Evolutionary conservation across 768 basidiomycete genomes (phyloP), one percentile per base, ranked within the genome.

Genomic region (Phanerochaete carnosa): DNA sequence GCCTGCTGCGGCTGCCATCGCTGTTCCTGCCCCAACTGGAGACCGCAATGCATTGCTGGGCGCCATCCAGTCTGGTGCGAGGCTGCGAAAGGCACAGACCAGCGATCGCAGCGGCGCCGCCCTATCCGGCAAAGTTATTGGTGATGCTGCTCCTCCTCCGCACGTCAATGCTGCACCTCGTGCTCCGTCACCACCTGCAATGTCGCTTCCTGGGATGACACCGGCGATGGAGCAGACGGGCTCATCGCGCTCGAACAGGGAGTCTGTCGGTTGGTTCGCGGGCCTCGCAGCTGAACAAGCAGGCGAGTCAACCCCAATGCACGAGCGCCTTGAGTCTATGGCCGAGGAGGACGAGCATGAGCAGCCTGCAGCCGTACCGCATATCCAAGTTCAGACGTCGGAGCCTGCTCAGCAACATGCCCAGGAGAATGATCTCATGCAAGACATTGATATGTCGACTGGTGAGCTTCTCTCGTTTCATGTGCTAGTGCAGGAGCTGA

Each of bases 231-330:
- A 32, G 13, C 46, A 51, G 37, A 43, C 39, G 11, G 39, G 39
- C 8, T 43, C 39, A 9, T 74, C 80, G 33, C 80, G 74, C 57
- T 52, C 59, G 13, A 83, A 89, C 66, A 79, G 87, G 61, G 89
- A 94, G 72, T 89, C 88, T 7, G 89, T 96, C 3, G 95, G 94
- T 67, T 98, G 95, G 95, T 94, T 92, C 70, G 83, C 87, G 54
- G 89, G 88, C 32, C 79, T 96, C 13, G 94, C 95, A 13, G 90
- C 89, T 39, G 88, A 96, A 75, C 76, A 76, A 37, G 68, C 70
- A 29, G 72, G 70, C 25, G 73, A 68, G 25, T 43, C 39, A 19
- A 43, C 39, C 19, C 39, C 39, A 19, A 43, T 43, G 39, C 62
- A 65, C 23, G 69, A 68, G 55, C 75, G 26, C 16, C 70, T 88